Percentiles rank a stretch among this genome's conserved stretches.
These are phyloP conservation scores for Tulasnella sp. DNA, from an alignment of 768 basidiomycete genomes.

Conservation along the genomic window DNA sequence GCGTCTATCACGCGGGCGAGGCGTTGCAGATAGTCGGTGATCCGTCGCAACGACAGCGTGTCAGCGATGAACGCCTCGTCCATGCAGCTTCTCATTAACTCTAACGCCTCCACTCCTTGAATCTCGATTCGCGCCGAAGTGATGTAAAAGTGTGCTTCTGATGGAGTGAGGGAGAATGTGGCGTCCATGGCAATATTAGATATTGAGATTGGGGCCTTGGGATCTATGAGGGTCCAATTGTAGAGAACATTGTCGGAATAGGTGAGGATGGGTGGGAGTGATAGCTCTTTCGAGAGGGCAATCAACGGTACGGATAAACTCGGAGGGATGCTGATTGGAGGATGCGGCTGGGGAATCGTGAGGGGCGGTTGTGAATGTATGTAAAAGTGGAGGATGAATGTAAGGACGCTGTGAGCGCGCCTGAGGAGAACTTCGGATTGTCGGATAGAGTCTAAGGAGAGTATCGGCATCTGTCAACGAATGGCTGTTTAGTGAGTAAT, in stretches of 20 bases:
- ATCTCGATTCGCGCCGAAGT: conserved; percentile 80
- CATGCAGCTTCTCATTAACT: conserved; percentile 73
- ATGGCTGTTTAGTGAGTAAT: conserved; percentile 17
- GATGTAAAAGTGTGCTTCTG: conserved; percentile 84
- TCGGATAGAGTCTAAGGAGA: conserved; percentile 45
- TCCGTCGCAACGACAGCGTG: conserved; percentile 48
- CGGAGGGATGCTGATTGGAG: conserved; percentile 53
- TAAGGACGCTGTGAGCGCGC: conserved; percentile 79
- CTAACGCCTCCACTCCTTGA: conserved; percentile 71
- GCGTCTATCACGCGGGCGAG: conserved; percentile 57
- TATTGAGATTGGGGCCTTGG: conserved; percentile 1
- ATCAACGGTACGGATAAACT: conserved; percentile 67
- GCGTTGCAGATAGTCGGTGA: conserved; percentile 55
- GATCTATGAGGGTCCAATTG: conserved; percentile 37
- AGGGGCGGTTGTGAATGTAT: conserved; percentile 39
- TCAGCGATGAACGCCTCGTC: conserved; percentile 83
- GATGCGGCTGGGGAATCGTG: conserved; percentile 16
- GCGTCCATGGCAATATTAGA: conserved; percentile 42
- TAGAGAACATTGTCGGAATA: conserved; percentile 89
- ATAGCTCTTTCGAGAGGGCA: conserved; percentile 54
- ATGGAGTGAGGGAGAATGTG: conserved; percentile 61
- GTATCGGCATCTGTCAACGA: conserved; percentile 50
- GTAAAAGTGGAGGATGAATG: conserved; percentile 86
- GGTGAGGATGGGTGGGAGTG: conserved; percentile 78
- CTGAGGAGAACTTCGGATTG: conserved; percentile 53